A percentile compares a stretch with the other conserved stretches of the same genome.
Evolutionary conservation across 2,329 filamentous ascomycete species (phyloP).

Genomic region (Diaporthe batatas): DNA sequence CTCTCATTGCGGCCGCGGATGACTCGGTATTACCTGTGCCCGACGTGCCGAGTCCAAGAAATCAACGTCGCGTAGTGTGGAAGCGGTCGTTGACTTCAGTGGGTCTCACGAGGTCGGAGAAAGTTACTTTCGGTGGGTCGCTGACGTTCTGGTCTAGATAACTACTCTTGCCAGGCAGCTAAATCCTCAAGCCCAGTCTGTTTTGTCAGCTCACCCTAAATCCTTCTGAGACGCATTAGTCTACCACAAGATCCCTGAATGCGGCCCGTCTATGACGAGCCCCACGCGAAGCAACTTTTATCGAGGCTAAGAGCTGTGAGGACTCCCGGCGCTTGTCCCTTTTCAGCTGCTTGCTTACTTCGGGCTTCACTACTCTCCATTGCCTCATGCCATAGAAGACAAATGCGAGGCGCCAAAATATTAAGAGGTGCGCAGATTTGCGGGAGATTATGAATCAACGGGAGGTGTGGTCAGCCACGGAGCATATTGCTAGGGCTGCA

Average conservation of each 20-base stretch:
- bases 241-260: background rate
- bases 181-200: background rate
- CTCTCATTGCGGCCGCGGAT: constrained; percentile 14
- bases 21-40: background rate
- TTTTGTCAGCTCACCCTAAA: constrained; percentile 19
- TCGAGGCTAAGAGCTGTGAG: background rate
- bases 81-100: background rate
- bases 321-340: background rate
- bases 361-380: background rate
- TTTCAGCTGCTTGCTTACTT: constrained; percentile 9
- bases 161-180: background rate
- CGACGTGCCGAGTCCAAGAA: background rate
- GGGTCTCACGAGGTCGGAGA: constrained; percentile 11
- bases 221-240: constrained; percentile 4
- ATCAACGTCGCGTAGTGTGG: too few species aligned
- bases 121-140: constrained; percentile 20
- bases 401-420: background rate
- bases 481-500: background rate
- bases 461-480: too few species aligned
- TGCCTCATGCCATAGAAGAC: background rate
- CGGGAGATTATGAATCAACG: background rate
- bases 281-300: constrained; percentile 29
- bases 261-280: background rate
- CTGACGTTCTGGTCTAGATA: constrained; percentile 5
- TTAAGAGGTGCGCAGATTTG: background rate